A percentile compares a stretch with the other conserved stretches of the same genome.
These are phyloP conservation scores for Cyberlindnera veronae DNA, from an alignment of 805 yeast species.

Conservation along the genomic window DNA sequence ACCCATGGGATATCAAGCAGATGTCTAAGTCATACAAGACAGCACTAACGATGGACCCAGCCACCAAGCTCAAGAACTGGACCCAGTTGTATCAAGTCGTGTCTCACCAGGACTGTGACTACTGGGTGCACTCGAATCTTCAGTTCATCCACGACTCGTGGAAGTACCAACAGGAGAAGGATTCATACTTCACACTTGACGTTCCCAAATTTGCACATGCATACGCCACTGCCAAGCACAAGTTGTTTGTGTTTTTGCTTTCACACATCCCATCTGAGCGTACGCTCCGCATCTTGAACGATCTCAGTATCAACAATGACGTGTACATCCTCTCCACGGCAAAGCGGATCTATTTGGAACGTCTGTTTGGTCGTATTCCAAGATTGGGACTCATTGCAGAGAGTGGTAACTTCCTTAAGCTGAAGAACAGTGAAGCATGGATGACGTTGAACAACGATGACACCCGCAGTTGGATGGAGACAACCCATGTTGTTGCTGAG, in stretches of 20 bases:
- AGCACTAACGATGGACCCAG: slow-evolving; percentile 61
- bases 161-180: slow-evolving; percentile 44
- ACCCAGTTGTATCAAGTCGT: slow-evolving; percentile 54
- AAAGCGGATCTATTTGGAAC: slow-evolving; percentile 60
- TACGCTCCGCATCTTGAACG: slow-evolving; percentile 52
- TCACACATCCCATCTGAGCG: slow-evolving; percentile 60
- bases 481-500: slow-evolving; percentile 50
- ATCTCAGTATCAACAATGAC: slow-evolving; percentile 50
- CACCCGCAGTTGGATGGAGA: slow-evolving; percentile 53
- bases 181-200: slow-evolving; percentile 32
- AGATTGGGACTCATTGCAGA: slow-evolving; percentile 85
- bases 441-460: slow-evolving; percentile 11
- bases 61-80: slow-evolving; percentile 66
- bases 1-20: slow-evolving; percentile 83
- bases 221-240: slow-evolving; percentile 32
- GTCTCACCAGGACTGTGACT: slow-evolving; percentile 60
- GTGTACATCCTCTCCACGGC: slow-evolving; percentile 72
- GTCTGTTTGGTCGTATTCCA: slow-evolving; percentile 62
- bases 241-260: slow-evolving; percentile 45
- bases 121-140: slow-evolving; percentile 67
- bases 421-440: slow-evolving; percentile 39
- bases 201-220: slow-evolving; percentile 26
- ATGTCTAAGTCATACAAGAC: slow-evolving; percentile 59
- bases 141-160: slow-evolving; percentile 49
- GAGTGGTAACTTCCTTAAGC: slow-evolving; percentile 76